Evolutionary conservation across 2,329 filamentous ascomycete genomes (phyloP), one percentile per base, ranked within the genome.

Genomic region (Pyrenochaeta sp.): DNA sequence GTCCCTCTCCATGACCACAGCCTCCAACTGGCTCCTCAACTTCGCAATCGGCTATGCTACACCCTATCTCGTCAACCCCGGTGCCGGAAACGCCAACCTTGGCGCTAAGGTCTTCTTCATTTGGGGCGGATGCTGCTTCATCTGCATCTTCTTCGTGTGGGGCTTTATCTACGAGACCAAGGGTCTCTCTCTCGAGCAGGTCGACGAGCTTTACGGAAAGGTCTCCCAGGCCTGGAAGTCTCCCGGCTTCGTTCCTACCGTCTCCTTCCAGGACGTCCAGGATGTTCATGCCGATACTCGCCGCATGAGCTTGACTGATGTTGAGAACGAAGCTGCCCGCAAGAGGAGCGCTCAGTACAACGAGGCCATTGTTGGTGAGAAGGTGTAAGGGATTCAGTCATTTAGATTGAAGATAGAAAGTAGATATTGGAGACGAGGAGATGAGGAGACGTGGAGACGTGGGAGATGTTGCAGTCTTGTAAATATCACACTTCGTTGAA

Each of bases 141-240:
- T 81, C 45, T 79, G 77, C 48, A 72, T 72, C 28, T 73, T 88
- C 52, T 91, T 90, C 68, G 87, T 90, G 22, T 91, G 84, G 77
- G 81, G 77, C 63, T 83, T 89, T 79, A 84, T 90, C 35, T 90
- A 86, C 63, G 87, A 90, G 73, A 90, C 87, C 6, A 89, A 86
- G 74, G 88, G 87, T 69, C 85, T 90, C 63, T 87, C 85, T 55
- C 77, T 90, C 43, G 87, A 90, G 70, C 86, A 90, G 74, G 89
- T 90, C 61, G 87, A 90, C 68, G 87, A 90, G 71, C 84, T 90
- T 74, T 90, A 90, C 72, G 85, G 87, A 65, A 81, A 86, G 51
- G 83, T 89, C 43, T 76, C 80, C 40, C 79, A 85, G 52, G 87
- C 87, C 3, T 90, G 87, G 87, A 80, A 89, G 60, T 88, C 84